phyloP scores from a whole-genome alignment of 345 rosid genomes.

The Hibiscus tridactylites region DNA sequence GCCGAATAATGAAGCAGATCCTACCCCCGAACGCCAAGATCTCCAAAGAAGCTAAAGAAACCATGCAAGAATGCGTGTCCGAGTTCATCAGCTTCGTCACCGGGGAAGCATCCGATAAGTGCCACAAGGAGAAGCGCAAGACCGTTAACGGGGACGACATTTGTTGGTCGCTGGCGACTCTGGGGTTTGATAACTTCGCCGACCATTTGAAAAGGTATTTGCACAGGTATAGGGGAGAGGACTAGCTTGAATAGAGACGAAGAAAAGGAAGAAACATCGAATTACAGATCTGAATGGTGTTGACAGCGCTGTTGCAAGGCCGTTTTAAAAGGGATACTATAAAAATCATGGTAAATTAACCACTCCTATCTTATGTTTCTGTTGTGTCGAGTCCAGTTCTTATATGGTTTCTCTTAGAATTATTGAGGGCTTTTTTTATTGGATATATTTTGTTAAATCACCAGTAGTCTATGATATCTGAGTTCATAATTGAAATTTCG shows the following conservation, averaged over 20 bases:
- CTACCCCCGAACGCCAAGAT: slow-evolving; percentile 62
- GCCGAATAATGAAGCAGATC: slow-evolving; percentile 69
- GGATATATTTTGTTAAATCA: not conserved
- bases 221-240: slow-evolving; percentile 44
- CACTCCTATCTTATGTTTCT: not conserved
- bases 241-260: slow-evolving; percentile 28
- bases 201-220: slow-evolving; percentile 47
- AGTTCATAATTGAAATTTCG: slow-evolving; percentile 3
- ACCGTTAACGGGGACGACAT: slow-evolving; percentile 63
- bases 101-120: slow-evolving; percentile 62
- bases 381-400: not conserved
- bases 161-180: slow-evolving; percentile 59
- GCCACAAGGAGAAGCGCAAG: slow-evolving; percentile 71
- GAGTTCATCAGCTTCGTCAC: slow-evolving; percentile 76
- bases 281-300: not conserved
- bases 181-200: slow-evolving; percentile 63
- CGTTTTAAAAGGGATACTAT: not conserved
- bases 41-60: slow-evolving; percentile 69
- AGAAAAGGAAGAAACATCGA: slow-evolving; percentile 5
- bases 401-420: not conserved
- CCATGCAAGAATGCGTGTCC: slow-evolving; percentile 74
- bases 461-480: not conserved
- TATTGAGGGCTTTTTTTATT: not conserved
- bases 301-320: no score
- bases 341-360: slow-evolving; percentile 1